Base-by-base conservation (phyloP, 352 stramenopile genomes). In the Globisporangium paroecandrum region DNA sequence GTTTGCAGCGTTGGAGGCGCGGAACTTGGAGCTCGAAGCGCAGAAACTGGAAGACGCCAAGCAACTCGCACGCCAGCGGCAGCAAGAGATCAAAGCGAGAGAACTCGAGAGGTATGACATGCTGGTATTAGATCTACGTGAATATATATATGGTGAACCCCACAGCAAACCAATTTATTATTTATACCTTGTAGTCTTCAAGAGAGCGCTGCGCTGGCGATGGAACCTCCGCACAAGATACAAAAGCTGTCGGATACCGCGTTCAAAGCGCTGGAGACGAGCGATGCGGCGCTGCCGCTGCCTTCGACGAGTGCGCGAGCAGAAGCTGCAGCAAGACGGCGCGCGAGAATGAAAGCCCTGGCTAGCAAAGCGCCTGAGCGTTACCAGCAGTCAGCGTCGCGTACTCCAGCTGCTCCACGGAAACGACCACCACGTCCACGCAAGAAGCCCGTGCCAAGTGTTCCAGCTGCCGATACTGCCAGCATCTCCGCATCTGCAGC, bases 201-300 rank as follows among this genome's bases (percentile, higher is more conserved):
- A 7, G 67, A 72, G 47, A 53, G 41, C 25, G 55, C 54, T 53
- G 64, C 57, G 34, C 34, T 65, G 46, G 60, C 69, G 22, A 47
- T 71, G 34, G 67, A 81, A 62, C 75, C 71, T 12, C 78, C 75
- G 60, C 43, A 66, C 10, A 87, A 87, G 65, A 79, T 72, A 46
- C 66, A 77, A 29, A 78, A 77, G 57, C 71, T 81, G 43, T 69
- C 70, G 22, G 66, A 84, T 63, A 70, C 62, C 3, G 61, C 75
- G 10, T 69, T 76, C 8, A 79, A 74, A 20, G 57, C 55, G 12
- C 49, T 65, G 4, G 68, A 70, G 29, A 8, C 62, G n/a, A 51
- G 22, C 18, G 24, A 32, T 8, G 57, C 24, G 8, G 46, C 41
- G 34, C 46, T 69, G 24, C 57, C 49, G 9, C 46, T 47, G 27